Percentiles rank a stretch among this genome's conserved stretches.
Evolutionary conservation across 1,139 yeast species (phyloP).

Genomic region (Candida tropicalis): DNA sequence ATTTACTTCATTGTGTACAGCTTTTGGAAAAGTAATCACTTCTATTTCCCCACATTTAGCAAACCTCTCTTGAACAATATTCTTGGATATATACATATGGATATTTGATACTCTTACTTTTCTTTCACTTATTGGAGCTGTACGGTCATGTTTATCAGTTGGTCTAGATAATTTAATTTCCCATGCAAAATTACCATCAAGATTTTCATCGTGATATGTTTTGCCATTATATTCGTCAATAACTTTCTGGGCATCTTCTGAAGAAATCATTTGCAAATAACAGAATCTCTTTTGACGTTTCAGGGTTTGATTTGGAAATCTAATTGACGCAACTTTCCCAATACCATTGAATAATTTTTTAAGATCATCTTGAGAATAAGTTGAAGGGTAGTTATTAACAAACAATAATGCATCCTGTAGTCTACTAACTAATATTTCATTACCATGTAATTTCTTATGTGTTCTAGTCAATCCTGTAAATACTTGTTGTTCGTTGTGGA

Average conservation of each 20-base stretch:
- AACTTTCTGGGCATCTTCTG: slow-evolving; percentile 53
- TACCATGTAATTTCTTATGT: slow-evolving; percentile 46
- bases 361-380: slow-evolving; percentile 44
- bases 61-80: slow-evolving; percentile 29
- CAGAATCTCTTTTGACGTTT: slow-evolving; percentile 70
- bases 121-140: slow-evolving; percentile 20
- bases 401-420: slow-evolving; percentile 55
- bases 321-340: slow-evolving; percentile 54
- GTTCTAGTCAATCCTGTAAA: slow-evolving; percentile 65
- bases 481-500: slow-evolving; percentile 50
- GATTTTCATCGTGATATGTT: slow-evolving; percentile 23
- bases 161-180: slow-evolving; percentile 59
- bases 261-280: slow-evolving; percentile 60
- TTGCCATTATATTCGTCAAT: slow-evolving; percentile 44
- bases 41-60: slow-evolving; percentile 44
- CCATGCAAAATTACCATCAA: slow-evolving; percentile 31
- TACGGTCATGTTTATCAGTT: slow-evolving; percentile 14
- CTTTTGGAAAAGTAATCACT: slow-evolving; percentile 51
- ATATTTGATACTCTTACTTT: slow-evolving; percentile 67
- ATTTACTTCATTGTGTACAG: slow-evolving; percentile 21
- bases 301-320: slow-evolving; percentile 68
- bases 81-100: slow-evolving; percentile 52
- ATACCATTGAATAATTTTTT: slow-evolving; percentile 40
- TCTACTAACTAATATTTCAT: slow-evolving; percentile 48
- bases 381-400: slow-evolving; percentile 76